Evolutionary conservation across 2,329 filamentous ascomycete genomes (phyloP), one percentile per base, ranked within the genome.

Genomic region (Monilinia vaccinii-corymbosi): DNA sequence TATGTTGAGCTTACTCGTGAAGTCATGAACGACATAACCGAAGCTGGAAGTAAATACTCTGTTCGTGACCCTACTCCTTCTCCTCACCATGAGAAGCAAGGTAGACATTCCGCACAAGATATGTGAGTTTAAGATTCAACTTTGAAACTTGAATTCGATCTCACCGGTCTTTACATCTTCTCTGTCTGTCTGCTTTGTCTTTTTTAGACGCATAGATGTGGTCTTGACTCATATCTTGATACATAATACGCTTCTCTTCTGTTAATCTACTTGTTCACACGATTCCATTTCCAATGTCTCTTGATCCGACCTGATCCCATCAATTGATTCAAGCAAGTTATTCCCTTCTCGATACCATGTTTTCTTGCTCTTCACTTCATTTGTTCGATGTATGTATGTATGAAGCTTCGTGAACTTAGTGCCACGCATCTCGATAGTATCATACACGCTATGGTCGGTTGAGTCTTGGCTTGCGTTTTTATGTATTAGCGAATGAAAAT

Each of bases 1-100:
- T 96, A 95, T 44, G 70, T 96, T 65, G 91, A 95, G 78, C 78
- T 94, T 65, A 87, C 83, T 23, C 79, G 89, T 63, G 86, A 89
- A 65, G 80, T 88, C 23, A 60, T 74, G 23, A 76, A 72, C 21
- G 56, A 58, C 14, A 51, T 51, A 9, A 44, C 36, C 21, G 56
- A 58, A 21, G 44, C 46, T 14, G 56, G 34, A 44, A 52, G 47
- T n/a, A 58, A 51, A 34, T 58, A 58, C 36, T 58, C 56, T 4
- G 45, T 23, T 32, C 56, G 45, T n/a, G 56, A 58, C 34, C 3
- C 34, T 18, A 11, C 13, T 16, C 34, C 56, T 40, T 58, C 45
- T n/a, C 55, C 45, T 10, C 45, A 14, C 7, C 34, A 42, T 2
- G 56, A 58, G 16, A 58, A 58, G 14, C 23, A 42, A 16, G 50